Conservation (phyloP, 2,329 filamentous ascomycete genomes). For the Verticillium dahliae region DNA sequence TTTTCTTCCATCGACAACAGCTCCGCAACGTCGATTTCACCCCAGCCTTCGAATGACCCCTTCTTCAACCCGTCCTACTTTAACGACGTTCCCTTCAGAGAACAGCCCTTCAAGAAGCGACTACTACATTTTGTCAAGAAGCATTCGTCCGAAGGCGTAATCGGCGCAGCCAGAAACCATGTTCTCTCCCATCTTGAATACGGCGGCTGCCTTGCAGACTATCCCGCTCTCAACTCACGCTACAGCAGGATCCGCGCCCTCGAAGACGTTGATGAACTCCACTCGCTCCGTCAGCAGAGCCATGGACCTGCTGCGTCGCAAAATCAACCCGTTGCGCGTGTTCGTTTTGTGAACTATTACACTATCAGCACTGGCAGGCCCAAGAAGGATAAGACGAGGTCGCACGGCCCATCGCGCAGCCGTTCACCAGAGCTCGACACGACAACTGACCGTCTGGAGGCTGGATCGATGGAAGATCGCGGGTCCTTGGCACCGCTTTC, state of each 20-base stretch:
- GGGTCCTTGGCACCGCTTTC: not conserved
- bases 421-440: not conserved
- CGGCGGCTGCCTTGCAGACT: conserved; percentile 74
- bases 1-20: conserved; percentile 1
- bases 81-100: conserved; percentile 65
- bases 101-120: conserved; percentile 62
- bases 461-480: not conserved
- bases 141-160: conserved; percentile 63
- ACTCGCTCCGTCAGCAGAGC: conserved; percentile 13
- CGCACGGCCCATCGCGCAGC: not conserved
- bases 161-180: conserved; percentile 64
- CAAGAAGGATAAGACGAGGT: conserved; percentile 37
- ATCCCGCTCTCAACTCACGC: conserved; percentile 58
- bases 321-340: conserved; percentile 33
- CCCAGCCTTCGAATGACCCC: conserved; percentile 36
- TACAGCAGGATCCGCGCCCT: conserved; percentile 65
- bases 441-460: not conserved
- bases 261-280: conserved; percentile 61
- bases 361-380: conserved; percentile 72
- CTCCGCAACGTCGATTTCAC: conserved; percentile 1
- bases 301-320: not conserved
- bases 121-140: conserved; percentile 75
- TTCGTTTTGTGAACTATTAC: conserved; percentile 86
- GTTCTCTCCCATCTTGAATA: conserved; percentile 79
- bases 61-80: conserved; percentile 70